These are phyloP conservation scores for Avicennia marina DNA, from an alignment of 257 asterid genomes.

Conservation along the genomic window DNA sequence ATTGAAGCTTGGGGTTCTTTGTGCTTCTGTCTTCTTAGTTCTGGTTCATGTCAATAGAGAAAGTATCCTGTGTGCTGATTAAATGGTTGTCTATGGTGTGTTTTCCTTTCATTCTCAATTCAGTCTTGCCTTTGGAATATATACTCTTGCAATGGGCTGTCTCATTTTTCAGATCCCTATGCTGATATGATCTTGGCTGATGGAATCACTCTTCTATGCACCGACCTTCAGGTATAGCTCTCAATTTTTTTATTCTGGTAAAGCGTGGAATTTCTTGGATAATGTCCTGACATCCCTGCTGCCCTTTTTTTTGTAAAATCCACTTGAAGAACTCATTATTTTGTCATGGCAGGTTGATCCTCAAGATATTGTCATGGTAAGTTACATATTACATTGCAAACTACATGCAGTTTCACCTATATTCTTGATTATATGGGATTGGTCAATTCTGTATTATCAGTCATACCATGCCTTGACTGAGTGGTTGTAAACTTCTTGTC, in stretches of 20 bases:
- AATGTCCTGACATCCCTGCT: no score
- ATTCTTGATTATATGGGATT: neutral
- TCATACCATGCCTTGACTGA: neutral
- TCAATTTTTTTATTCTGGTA: neutral
- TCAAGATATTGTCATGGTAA: constrained; percentile 94
- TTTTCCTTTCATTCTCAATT: constrained; percentile 4
- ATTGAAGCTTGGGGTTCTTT: neutral
- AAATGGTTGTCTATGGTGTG: neutral
- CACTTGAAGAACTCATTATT: neutral
- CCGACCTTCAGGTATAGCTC: constrained; percentile 47
- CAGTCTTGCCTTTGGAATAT: neutral
- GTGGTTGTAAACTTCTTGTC: no score
- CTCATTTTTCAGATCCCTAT: constrained; percentile 43
- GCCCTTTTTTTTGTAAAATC: no score
- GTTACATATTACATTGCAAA: constrained; percentile 21
- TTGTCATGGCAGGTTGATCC: constrained; percentile 78
- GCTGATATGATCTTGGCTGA: constrained; percentile 63
- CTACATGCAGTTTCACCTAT: neutral
- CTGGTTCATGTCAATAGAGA: neutral
- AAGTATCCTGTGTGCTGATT: no score
- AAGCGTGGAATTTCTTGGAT: neutral
- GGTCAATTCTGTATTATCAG: neutral
- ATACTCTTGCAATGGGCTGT: constrained; percentile 15
- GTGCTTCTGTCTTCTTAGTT: no score
- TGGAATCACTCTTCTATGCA: constrained; percentile 57